Evolutionary conservation across 352 stramenopile species (phyloP).

Genomic region (Pythium sp.): DNA sequence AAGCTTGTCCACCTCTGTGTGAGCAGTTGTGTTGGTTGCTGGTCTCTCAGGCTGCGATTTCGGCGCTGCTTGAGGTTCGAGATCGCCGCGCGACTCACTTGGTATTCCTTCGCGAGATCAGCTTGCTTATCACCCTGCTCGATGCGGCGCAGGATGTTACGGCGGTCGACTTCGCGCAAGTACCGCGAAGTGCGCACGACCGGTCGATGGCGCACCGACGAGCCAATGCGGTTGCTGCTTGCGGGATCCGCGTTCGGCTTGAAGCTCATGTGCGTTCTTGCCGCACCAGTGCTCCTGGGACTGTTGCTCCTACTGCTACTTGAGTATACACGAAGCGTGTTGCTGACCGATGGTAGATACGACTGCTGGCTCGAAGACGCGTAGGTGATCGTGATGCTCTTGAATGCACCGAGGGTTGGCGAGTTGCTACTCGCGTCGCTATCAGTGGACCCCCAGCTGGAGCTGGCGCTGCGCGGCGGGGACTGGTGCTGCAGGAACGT

Average conservation of each 20-base stretch:
- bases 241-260: too few relatives aligned
- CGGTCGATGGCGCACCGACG: too few relatives aligned
- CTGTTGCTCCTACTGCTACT: neutral
- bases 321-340: neutral
- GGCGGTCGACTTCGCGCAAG: conserved; percentile 21
- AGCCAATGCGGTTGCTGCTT: too few relatives aligned
- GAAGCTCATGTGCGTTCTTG: neutral
- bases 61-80: conserved; percentile 67
- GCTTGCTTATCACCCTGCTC: conserved; percentile 60
- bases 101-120: conserved; percentile 61
- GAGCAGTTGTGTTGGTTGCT: conserved; percentile 29
- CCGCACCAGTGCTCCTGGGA: too few relatives aligned
- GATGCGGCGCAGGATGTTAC: conserved; percentile 50
- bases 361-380: neutral
- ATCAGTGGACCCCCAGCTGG: neutral
- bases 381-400: conserved; percentile 6
- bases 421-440: neutral
- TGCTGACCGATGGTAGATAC: neutral
- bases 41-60: conserved; percentile 27
- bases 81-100: conserved; percentile 61
- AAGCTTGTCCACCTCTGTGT: conserved; percentile 26
- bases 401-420: conserved; percentile 7
- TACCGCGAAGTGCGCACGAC: conserved; percentile 12
- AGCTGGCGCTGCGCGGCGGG: neutral
- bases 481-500: conserved; percentile 5